Conservation (phyloP, 768 basidiomycete genomes). For the Suillus americanus region DNA sequence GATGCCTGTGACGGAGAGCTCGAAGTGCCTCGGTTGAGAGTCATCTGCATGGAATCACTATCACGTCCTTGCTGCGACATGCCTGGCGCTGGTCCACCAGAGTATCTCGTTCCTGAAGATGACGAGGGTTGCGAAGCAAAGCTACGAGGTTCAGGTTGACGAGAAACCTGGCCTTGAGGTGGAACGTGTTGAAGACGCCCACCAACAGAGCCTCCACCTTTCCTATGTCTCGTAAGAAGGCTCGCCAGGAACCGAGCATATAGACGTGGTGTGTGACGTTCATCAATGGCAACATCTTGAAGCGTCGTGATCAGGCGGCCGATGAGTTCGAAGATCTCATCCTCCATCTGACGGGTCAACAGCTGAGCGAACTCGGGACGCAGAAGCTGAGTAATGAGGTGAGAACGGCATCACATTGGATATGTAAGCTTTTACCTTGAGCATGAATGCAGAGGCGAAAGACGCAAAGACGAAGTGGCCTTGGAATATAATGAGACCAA, state of each 20-base stretch:
- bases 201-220: slow-evolving; percentile 55
- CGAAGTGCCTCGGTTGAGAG: slow-evolving; percentile 11
- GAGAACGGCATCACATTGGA: not conserved
- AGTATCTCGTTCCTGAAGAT: slow-evolving; percentile 24
- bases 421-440: slow-evolving; percentile 52
- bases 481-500: slow-evolving; percentile 19
- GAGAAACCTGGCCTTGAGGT: slow-evolving; percentile 37
- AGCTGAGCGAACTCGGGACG: slow-evolving; percentile 72
- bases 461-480: slow-evolving; percentile 78
- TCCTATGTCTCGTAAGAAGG: slow-evolving; percentile 68
- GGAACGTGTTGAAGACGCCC: slow-evolving; percentile 54
- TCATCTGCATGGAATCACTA: slow-evolving; percentile 32
- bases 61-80: slow-evolving; percentile 20
- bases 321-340: slow-evolving; percentile 71
- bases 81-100: slow-evolving; percentile 12
- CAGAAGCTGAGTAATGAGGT: slow-evolving; percentile 47
- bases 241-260: slow-evolving; percentile 79
- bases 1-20: not conserved
- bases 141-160: slow-evolving; percentile 12
- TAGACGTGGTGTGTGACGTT: slow-evolving; percentile 75
- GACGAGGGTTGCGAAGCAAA: slow-evolving; percentile 29
- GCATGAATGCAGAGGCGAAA: slow-evolving; percentile 80
- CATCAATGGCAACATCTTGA: slow-evolving; percentile 76
- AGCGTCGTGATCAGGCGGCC: slow-evolving; percentile 70
- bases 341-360: slow-evolving; percentile 57